Conservation (phyloP, 163 green algal species). For the Coccomyxa subellipsoidea region DNA sequence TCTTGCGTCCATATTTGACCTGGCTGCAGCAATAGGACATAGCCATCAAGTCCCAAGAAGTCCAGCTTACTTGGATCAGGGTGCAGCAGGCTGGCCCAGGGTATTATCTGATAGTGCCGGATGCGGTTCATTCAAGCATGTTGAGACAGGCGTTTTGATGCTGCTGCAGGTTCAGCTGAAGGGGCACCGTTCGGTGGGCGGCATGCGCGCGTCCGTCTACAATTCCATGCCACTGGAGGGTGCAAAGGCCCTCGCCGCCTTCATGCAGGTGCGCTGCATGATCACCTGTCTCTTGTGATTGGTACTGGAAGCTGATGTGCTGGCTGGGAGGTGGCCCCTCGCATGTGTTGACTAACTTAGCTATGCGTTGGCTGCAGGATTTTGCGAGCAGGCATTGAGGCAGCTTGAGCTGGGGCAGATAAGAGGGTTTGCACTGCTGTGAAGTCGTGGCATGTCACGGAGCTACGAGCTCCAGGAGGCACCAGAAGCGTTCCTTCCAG, state of each 20-base stretch:
- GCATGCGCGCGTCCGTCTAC: conserved; percentile 99
- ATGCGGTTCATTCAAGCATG: not conserved
- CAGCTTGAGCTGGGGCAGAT: not conserved
- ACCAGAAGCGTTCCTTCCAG: no score
- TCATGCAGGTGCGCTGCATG: conserved; percentile 76
- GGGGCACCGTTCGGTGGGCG: conserved; percentile 95
- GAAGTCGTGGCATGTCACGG: no score
- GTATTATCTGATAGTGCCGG: not conserved
- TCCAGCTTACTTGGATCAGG: not conserved
- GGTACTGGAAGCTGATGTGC: no score
- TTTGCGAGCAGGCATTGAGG: not conserved
- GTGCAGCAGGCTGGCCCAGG: not conserved
- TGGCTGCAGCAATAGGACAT: not conserved
- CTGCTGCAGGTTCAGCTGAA: conserved; percentile 85
- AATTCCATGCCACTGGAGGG: conserved; percentile 97
- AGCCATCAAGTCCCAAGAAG: not conserved
- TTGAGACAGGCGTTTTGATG: not conserved
- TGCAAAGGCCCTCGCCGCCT: conserved; percentile 76
- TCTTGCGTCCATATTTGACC: no score
- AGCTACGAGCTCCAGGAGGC: no score
- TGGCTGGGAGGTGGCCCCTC: no score
- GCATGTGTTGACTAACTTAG: not conserved
- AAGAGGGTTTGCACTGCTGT: no score
- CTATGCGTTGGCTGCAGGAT: not conserved
- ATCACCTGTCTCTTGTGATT: no score